Evolutionary conservation across 345 rosid genomes (phyloP).

Genomic region (Isatis tinctoria): DNA sequence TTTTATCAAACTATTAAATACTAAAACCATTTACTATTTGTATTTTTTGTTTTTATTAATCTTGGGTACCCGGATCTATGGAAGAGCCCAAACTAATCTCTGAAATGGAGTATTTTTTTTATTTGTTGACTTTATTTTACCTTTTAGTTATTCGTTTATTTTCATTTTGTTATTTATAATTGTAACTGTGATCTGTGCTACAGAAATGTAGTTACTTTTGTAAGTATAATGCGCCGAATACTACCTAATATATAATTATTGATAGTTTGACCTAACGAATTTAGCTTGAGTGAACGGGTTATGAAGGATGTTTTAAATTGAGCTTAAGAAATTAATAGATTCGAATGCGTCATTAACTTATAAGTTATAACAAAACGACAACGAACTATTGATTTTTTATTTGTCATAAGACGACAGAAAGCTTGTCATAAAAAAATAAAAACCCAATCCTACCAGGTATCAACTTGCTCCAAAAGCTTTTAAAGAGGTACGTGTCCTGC

Average conservation of each 20-base stretch:
- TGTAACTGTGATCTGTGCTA: too few species aligned
- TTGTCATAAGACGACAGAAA: constrained; percentile 8
- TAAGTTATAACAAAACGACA: neutral
- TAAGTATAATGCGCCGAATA: neutral
- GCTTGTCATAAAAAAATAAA: neutral
- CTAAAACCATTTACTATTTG: too few species aligned
- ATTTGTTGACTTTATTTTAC: too few species aligned
- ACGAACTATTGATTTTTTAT: neutral
- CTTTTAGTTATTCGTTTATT: too few species aligned
- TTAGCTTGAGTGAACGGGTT: neutral
- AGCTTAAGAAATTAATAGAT: neutral
- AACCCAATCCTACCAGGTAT: neutral
- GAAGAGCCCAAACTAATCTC: too few species aligned
- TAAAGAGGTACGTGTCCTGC: neutral
- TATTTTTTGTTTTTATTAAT: too few species aligned
- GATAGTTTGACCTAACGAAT: neutral
- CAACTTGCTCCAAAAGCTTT: constrained; percentile 7
- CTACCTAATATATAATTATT: neutral
- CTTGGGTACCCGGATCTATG: too few species aligned
- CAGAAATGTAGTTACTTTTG: too few species aligned
- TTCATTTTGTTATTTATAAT: too few species aligned
- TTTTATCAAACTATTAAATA: too few species aligned
- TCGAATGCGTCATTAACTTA: neutral
- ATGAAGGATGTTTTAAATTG: neutral
- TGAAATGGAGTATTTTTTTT: too few species aligned